Evolutionary conservation across 139 green algal genomes (phyloP).

Genomic region (Tetraselmis striata): DNA sequence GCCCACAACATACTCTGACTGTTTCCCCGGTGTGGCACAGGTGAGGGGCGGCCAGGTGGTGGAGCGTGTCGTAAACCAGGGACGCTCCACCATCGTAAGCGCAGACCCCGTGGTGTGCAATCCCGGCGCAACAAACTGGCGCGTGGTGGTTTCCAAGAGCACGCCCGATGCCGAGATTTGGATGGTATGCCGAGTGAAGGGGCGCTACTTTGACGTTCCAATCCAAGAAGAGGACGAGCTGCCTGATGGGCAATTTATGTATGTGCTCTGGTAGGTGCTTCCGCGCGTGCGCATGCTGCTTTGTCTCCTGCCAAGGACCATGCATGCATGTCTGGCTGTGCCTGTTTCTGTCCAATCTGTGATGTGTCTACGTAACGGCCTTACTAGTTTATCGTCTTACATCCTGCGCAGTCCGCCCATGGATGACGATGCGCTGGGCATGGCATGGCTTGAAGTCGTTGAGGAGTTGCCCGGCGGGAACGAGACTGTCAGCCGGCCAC

Average conservation of each 20-base stretch:
- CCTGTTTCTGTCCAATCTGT: too few species aligned
- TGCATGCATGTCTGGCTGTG: too few species aligned
- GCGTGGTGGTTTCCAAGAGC: background rate
- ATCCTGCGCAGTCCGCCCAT: background rate
- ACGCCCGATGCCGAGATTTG: background rate
- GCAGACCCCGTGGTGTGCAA: background rate
- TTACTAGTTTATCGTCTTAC: too few species aligned
- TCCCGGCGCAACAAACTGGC: background rate
- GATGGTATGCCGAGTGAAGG: background rate
- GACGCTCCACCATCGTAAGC: background rate
- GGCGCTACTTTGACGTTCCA: background rate
- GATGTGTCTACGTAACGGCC: too few species aligned
- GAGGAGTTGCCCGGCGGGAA: background rate
- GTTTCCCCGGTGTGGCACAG: background rate
- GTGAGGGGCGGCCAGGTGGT: background rate
- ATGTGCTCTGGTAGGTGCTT: too few species aligned
- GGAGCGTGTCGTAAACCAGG: background rate
- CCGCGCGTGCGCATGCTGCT: too few species aligned
- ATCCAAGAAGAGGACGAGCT: too few species aligned
- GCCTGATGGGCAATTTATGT: too few species aligned
- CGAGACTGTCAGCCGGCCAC: background rate
- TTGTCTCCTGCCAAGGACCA: too few species aligned
- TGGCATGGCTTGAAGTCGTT: background rate
- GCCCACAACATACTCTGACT: too few species aligned
- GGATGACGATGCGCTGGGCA: background rate